Percentiles rank a stretch among this genome's conserved stretches.
Evolutionary conservation across 1,139 yeast genomes (phyloP).

Genomic region (Taphrina flavorubra): DNA sequence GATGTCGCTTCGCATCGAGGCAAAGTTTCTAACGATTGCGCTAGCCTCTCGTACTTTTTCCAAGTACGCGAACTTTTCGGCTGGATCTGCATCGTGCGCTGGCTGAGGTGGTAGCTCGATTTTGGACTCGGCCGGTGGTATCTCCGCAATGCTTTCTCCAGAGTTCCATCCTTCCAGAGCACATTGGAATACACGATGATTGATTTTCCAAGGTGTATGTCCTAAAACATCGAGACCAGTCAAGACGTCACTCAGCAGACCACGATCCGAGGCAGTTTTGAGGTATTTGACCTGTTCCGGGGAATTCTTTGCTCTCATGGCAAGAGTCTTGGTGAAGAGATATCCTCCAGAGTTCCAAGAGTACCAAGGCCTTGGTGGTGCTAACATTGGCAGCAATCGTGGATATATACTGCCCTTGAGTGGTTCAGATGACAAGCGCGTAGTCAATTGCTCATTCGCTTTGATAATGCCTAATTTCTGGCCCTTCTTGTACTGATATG

Average conservation of each 20-base stretch:
- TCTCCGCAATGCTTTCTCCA: constrained; percentile 77
- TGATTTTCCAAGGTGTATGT: constrained; percentile 89
- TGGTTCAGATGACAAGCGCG: constrained; percentile 70
- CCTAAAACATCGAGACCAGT: constrained; percentile 89
- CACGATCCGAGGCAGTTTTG: constrained; percentile 77
- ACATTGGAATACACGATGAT: constrained; percentile 69
- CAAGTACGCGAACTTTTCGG: constrained; percentile 70
- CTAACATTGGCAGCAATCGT: constrained; percentile 90
- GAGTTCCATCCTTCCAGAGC: constrained; percentile 85
- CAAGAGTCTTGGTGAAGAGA: constrained; percentile 63
- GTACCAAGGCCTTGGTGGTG: constrained; percentile 86
- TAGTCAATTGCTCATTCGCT: constrained; percentile 71
- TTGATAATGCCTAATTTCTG: constrained; percentile 80
- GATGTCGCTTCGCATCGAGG: constrained; percentile 90
- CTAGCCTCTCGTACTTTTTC: constrained; percentile 63
- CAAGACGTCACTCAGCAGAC: constrained; percentile 68
- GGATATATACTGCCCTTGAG: constrained; percentile 77
- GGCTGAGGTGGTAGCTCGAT: constrained; percentile 70
- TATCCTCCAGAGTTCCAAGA: constrained; percentile 84
- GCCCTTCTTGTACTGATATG: constrained; percentile 80
- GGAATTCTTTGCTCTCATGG: constrained; percentile 81
- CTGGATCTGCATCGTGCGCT: constrained; percentile 68
- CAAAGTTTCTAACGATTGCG: constrained; percentile 66
- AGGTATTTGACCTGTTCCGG: constrained; percentile 90
- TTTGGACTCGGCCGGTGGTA: constrained; percentile 63